Conservation (phyloP, 352 stramenopile genomes). For the Phytophthora brassicae region DNA sequence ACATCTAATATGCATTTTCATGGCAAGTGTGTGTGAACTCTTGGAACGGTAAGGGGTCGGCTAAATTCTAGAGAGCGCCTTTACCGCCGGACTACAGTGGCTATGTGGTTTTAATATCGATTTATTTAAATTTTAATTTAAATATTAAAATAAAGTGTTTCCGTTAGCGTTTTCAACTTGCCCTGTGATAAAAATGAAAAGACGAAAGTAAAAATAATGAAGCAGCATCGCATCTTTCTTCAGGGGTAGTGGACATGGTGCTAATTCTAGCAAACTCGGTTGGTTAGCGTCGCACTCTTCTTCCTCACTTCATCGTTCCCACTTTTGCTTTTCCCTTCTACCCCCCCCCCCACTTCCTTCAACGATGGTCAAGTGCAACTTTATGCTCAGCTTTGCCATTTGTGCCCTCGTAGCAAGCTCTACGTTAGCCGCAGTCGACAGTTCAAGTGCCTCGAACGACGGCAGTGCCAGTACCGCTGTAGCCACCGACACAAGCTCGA, state of each 20-base stretch:
- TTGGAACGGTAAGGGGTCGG: too few relatives aligned
- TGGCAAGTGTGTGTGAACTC: too few relatives aligned
- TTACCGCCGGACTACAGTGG: too few relatives aligned
- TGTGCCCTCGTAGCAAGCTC: slow-evolving; percentile 1
- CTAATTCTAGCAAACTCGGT: neutral
- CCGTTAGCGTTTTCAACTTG: neutral
- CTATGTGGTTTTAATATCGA: too few relatives aligned
- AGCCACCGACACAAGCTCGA: neutral
- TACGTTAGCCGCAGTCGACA: neutral
- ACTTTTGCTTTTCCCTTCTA: slow-evolving; percentile 13
- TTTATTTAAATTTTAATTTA: neutral
- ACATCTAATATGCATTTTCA: neutral
- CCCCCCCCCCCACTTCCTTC: neutral
- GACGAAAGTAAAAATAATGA: slow-evolving; percentile 2
- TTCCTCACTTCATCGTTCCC: neutral
- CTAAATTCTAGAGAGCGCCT: too few relatives aligned
- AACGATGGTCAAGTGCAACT: slow-evolving; percentile 28
- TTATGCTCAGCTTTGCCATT: slow-evolving; percentile 6
- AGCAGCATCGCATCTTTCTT: neutral
- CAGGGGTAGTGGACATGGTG: neutral
- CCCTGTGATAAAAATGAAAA: neutral
- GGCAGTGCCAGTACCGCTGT: neutral
- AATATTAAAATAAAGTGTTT: neutral
- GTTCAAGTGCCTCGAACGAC: slow-evolving; percentile 4
- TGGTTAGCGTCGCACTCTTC: neutral